Percentiles rank a stretch among this genome's conserved stretches.
phyloP scores from a whole-genome alignment of 495 filamentous ascomycete species.

The Chaetomidium leptoderma region DNA sequence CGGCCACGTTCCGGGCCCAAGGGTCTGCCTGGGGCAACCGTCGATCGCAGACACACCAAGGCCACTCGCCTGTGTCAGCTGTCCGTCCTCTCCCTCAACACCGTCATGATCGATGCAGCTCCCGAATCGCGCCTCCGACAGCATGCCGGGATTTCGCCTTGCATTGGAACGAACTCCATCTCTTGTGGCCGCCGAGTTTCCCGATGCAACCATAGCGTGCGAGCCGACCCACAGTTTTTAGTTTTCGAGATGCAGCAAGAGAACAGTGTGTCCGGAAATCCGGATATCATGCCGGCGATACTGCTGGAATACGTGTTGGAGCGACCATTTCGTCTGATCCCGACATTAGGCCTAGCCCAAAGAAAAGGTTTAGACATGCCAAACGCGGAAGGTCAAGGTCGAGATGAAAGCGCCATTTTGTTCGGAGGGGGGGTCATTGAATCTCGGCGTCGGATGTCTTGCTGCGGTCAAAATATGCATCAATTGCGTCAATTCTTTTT shows the following conservation, averaged over 20 bases:
- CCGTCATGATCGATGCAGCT: not conserved
- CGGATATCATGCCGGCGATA: not conserved
- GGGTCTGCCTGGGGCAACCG: not conserved
- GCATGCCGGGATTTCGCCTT: not conserved
- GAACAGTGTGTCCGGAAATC: not conserved
- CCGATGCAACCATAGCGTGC: not conserved
- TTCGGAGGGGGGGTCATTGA: not conserved
- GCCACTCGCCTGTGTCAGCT: too few relatives aligned
- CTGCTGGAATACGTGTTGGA: not conserved
- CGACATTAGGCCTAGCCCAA: not conserved
- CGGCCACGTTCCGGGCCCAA: slow-evolving; percentile 6
- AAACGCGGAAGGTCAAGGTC: too few relatives aligned
- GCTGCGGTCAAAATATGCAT: not conserved
- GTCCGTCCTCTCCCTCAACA: too few relatives aligned
- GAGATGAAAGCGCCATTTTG: not conserved
- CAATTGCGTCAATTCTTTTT: slow-evolving; percentile 4
- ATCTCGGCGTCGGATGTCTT: not conserved
- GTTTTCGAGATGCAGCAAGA: not conserved
- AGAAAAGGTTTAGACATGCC: too few relatives aligned
- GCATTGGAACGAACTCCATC: not conserved
- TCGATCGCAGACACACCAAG: not conserved
- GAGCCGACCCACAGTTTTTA: not conserved
- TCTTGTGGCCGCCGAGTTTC: not conserved
- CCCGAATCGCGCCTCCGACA: not conserved
- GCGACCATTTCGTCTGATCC: not conserved